Evolutionary conservation across 148 eudicot species (phyloP), one percentile per base, ranked within the genome.

Genomic region (Diospyros kaki): DNA sequence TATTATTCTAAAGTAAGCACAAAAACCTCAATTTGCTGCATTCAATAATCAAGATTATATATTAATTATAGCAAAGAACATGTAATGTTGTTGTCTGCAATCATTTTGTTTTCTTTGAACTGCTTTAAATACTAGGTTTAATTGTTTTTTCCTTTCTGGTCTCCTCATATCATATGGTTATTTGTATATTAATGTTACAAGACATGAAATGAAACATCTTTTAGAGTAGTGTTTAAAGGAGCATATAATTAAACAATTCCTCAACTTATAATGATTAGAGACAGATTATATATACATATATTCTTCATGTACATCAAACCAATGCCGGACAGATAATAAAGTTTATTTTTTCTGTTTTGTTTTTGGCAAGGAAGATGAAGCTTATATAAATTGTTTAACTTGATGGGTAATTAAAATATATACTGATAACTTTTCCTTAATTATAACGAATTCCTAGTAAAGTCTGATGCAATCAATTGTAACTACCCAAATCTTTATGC

Each of bases 21-120:
- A 9, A 10, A 15, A 15, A 12, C 17, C 17, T 71, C 43, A 11
- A 71, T 58, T 58, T 72, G n/a, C 45, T 72, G 64, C 65, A 72
- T 39, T 55, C 63, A 40, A 38, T 2, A 70, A 6, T 9, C 13
- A 28, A 28, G 28, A 28, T 28, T 28, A 28, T 28, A 28, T 28
- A 28, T 28, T 67, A 58, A 72, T 58, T 58, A 44, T 72, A 72
- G 43, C 42, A 59, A 72, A 42, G 12, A 9, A 44, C 46, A 58
- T 58, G 54, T 72, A 28, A 28, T 28, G 28, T 28, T 28, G 28
- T 28, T 48, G 75, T 54, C 59, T 45, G 75, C 65, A 72, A 72
- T 72, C 75, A 72, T 72, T 71, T 58, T 58, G 54, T 44, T 45
- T n/a, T 61, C 75, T 72, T 72, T 72, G 66, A n/a, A 58, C 75